Base-by-base conservation (phyloP, 1,139 yeast species). In the Kodamaea sp. region DNA sequence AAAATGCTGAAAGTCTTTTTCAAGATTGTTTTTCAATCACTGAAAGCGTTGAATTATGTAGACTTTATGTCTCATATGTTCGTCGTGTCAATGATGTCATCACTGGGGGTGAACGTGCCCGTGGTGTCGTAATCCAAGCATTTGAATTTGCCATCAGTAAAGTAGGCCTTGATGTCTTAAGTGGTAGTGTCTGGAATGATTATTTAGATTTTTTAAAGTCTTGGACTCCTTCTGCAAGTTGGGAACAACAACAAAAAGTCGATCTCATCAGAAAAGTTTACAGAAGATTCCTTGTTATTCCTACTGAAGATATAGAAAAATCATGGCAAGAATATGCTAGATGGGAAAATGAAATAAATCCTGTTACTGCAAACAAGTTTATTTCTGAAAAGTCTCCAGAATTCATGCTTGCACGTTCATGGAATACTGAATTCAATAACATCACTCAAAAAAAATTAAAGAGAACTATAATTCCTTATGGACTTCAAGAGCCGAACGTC, bases 371-470 rank as follows among this genome's bases (percentile, higher is more conserved):
- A 2, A 78, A 95, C 53, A 88, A 88, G 58, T 83, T 84, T 55
- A 81, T 90, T 41, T 82, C 86, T 30, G 97, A 90, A 51, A 75
- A 80, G 46, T 84, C 95, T 10, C 81, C 88, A 3, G 84, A 79
- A n/a, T 92, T 89, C 57, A 87, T 90, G 96, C 80, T 79, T 45
- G 94, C 96, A 1, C 73, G 97, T 48, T 78, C 95, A 0, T 73
- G 87, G 66, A 78, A 79, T 44, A 80, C 79, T 31, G 96, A 88
- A 55, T 79, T 89, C 75, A 73, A 66, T 32, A 74, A 75, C 52
- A 48, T 81, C 6, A 75, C 85, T 0, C 66, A 66, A 25, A 78
- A 76, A 54, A 60, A 40, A 37, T 49, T 44, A 39, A 44, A 49
- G 32, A 57, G 76, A 40, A 65, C 65, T 47, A 53, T 75, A 48